A percentile compares a stretch with the other conserved stretches of the same genome.
These are phyloP conservation scores for Tylopilus sp. DNA, from an alignment of 768 basidiomycete species.

Conservation along the genomic window DNA sequence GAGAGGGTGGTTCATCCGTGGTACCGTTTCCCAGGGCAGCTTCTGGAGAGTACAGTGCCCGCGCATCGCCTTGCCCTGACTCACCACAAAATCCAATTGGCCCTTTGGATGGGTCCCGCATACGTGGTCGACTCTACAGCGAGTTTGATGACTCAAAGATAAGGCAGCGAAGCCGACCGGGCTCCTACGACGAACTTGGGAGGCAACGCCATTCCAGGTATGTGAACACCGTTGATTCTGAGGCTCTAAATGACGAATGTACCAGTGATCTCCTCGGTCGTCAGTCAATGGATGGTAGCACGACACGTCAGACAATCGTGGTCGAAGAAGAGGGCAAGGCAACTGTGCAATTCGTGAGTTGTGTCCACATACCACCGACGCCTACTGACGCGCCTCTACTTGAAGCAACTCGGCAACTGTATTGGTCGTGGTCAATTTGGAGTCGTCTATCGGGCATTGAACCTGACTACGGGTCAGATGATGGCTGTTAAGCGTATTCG, in stretches of 20 bases:
- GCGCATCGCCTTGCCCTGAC: slow-evolving; percentile 37
- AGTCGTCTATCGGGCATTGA: slow-evolving; percentile 90
- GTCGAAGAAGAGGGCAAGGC: slow-evolving; percentile 80
- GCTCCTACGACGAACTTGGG: slow-evolving; percentile 66
- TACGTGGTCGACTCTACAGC: slow-evolving; percentile 63
- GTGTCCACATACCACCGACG: neutral
- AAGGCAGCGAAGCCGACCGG: slow-evolving; percentile 55
- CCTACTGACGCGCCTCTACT: slow-evolving; percentile 8
- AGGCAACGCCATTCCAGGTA: slow-evolving; percentile 58
- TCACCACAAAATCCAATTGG: slow-evolving; percentile 29
- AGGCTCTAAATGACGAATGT: slow-evolving; percentile 45
- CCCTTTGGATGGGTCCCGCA: slow-evolving; percentile 39
- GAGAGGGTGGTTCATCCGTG: slow-evolving; percentile 35
- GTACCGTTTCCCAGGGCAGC: slow-evolving; percentile 67
- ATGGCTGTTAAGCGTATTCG: slow-evolving; percentile 98
- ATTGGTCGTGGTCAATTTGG: slow-evolving; percentile 98
- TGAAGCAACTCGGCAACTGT: slow-evolving; percentile 94
- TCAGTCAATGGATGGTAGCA: slow-evolving; percentile 62
- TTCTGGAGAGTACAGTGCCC: slow-evolving; percentile 46
- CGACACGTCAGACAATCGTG: slow-evolving; percentile 64
- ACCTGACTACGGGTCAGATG: slow-evolving; percentile 92
- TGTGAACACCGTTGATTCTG: slow-evolving; percentile 72
- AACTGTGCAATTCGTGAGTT: slow-evolving; percentile 77
- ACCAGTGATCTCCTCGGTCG: slow-evolving; percentile 64
- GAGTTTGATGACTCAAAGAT: slow-evolving; percentile 59